Conservation (phyloP, 768 basidiomycete genomes). For the Amyloporia xantha region DNA sequence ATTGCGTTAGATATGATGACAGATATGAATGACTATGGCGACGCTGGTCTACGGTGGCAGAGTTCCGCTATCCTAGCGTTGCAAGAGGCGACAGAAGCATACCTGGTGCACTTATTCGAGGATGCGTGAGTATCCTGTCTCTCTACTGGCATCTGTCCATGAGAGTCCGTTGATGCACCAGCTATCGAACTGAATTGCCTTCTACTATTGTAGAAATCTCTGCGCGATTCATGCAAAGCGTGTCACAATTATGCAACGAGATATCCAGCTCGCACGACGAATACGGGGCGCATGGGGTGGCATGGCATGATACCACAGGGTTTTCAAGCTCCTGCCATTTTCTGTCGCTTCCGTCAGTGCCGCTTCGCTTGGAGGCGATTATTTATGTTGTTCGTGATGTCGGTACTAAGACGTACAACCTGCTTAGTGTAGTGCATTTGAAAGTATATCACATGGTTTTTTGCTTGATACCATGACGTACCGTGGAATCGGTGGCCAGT, state of each 20-base stretch:
- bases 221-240: slow-evolving; percentile 98
- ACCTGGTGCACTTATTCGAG: slow-evolving; percentile 92
- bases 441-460: too few species aligned
- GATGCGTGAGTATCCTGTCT: slow-evolving; percentile 87
- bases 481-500: too few species aligned
- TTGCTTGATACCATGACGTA: too few species aligned
- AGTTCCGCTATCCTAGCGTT: slow-evolving; percentile 88
- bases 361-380: background rate
- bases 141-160: too few species aligned
- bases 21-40: slow-evolving; percentile 55
- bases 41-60: slow-evolving; percentile 82
- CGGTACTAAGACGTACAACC: background rate
- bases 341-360: too few species aligned
- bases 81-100: slow-evolving; percentile 96
- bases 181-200: too few species aligned
- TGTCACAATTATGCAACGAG: slow-evolving; percentile 95
- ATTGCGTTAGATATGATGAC: slow-evolving; percentile 89
- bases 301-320: slow-evolving; percentile 36
- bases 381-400: background rate
- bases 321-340: background rate
- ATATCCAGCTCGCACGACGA: slow-evolving; percentile 93
- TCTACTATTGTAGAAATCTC: slow-evolving; percentile 59
- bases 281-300: slow-evolving; percentile 90
- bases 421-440: too few species aligned
- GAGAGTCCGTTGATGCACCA: too few species aligned